phyloP scores from a whole-genome alignment of 2,329 filamentous ascomycete species.

The Cladorrhinum sp. region DNA sequence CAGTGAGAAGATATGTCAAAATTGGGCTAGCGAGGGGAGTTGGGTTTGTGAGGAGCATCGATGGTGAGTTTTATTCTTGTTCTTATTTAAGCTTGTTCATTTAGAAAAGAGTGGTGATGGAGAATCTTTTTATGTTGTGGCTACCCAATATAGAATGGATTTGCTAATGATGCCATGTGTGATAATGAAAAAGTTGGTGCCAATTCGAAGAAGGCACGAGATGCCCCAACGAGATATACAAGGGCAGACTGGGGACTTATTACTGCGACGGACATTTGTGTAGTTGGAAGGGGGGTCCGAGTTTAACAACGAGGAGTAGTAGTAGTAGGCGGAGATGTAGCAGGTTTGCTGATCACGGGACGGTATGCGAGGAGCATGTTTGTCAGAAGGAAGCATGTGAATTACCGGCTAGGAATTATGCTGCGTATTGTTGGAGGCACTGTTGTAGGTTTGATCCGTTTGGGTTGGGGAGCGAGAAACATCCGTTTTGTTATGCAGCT shows the following conservation, averaged over 20 bases:
- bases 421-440: neutral
- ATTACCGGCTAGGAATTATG: neutral
- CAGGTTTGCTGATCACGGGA: neutral
- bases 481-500: neutral
- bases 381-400: neutral
- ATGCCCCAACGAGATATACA: neutral
- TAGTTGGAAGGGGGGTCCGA: neutral
- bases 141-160: too few species aligned
- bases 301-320: neutral
- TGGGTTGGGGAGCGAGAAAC: neutral
- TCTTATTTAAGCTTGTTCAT: too few species aligned
- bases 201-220: neutral
- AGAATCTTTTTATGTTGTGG: too few species aligned
- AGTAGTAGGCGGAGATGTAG: neutral
- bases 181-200: neutral
- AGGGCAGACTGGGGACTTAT: neutral
- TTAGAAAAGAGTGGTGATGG: too few species aligned
- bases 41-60: neutral
- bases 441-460: neutral
- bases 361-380: neutral
- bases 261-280: neutral
- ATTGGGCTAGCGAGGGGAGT: neutral
- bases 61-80: neutral
- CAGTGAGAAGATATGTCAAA: neutral
- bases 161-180: neutral